These are phyloP conservation scores for Phytomonas sp. DNA, from an alignment of 208 protist genomes.

Conservation along the genomic window DNA sequence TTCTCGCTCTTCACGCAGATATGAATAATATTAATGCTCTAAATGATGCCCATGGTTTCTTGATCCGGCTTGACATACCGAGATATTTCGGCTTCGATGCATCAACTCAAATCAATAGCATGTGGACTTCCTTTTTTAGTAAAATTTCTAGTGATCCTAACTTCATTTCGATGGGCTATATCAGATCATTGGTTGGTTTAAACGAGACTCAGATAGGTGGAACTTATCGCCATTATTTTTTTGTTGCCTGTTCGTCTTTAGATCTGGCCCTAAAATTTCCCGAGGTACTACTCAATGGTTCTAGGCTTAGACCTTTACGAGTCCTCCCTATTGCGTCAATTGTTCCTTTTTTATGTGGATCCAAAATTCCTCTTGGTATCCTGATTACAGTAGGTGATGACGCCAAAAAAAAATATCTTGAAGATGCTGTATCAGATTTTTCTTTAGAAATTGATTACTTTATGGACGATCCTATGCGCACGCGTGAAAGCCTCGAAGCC, in stretches of 20 bases:
- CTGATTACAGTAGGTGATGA: conserved; percentile 61
- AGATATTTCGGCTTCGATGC: conserved; percentile 33
- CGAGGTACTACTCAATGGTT: conserved; percentile 11
- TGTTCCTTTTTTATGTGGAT: conserved; percentile 54
- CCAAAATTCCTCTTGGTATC: conserved; percentile 34
- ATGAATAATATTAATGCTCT: conserved; percentile 24
- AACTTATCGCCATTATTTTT: conserved; percentile 68
- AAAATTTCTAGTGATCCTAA: conserved; percentile 26
- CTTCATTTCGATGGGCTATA: conserved; percentile 46
- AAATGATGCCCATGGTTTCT: conserved; percentile 46
- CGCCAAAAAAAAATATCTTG: conserved; percentile 29
- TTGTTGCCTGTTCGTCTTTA: conserved; percentile 27
- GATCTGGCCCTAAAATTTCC: conserved; percentile 13
- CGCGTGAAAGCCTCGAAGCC: conserved; percentile 21
- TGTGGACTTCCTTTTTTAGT: conserved; percentile 56
- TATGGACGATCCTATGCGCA: conserved; percentile 28
- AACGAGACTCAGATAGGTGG: conserved; percentile 13
- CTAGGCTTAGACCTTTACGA: conserved; percentile 14
- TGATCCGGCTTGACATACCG: conserved; percentile 50
- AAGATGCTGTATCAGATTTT: conserved; percentile 24
- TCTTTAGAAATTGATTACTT: conserved; percentile 28
- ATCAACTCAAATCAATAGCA: conserved; percentile 25
- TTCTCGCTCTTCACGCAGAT: conserved; percentile 42
- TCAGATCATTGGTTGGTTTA: conserved; percentile 31
- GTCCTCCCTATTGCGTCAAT: conserved; percentile 38